Conservation (phyloP, 192 early-diverging fungal species). For the Linnemannia hyalina region DNA sequence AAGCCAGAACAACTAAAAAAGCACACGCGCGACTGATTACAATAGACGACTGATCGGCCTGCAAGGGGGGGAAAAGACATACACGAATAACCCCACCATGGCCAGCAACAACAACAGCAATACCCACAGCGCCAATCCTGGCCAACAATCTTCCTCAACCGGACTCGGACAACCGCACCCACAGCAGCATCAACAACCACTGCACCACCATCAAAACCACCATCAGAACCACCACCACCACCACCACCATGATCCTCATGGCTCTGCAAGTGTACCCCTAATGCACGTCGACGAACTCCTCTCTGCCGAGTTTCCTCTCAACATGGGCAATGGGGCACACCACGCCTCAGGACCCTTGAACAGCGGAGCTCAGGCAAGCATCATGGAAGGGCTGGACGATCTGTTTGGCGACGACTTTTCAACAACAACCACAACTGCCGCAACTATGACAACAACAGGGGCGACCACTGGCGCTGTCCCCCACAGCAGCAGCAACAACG, state of each 20-base stretch:
- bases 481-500: not conserved
- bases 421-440: not conserved
- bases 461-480: not conserved
- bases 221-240: constrained; percentile 12
- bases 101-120: constrained; percentile 14
- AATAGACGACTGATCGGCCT: not conserved
- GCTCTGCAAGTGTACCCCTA: constrained; percentile 21
- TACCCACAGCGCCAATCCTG: not conserved
- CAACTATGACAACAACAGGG: not conserved
- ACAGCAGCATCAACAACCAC: not conserved
- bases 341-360: constrained; percentile 12
- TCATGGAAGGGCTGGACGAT: constrained; percentile 47
- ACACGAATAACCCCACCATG: not conserved
- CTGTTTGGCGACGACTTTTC: constrained; percentile 44
- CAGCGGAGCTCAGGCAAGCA: constrained; percentile 28
- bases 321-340: constrained; percentile 23
- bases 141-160: not conserved
- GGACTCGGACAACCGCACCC: not conserved
- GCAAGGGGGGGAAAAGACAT: not conserved
- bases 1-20: not conserved
- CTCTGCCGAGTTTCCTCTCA: constrained; percentile 36
- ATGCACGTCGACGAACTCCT: constrained; percentile 47
- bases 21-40: not conserved
- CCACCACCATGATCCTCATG: constrained; percentile 26
- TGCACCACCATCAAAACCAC: constrained; percentile 4